Base-by-base conservation (phyloP, 371 early-diverging fungal species). In the Haplosporangium sp. region DNA sequence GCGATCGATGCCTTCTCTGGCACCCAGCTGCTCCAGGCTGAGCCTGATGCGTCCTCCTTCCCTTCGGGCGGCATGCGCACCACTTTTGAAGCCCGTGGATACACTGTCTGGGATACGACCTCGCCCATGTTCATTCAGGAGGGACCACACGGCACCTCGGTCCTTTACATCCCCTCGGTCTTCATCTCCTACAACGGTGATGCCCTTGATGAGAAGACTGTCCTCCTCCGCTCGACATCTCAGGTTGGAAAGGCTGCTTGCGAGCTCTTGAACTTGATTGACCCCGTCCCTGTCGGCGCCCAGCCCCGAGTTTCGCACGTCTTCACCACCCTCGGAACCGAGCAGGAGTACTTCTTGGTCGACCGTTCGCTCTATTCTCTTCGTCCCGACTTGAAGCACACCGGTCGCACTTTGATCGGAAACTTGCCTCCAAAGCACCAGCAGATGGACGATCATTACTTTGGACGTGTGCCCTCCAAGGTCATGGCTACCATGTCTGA, bases 151-250 rank as follows among this genome's bases (percentile, higher is more conserved):
- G 92, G 92, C 62, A 96, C 97, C 21, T 72, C 74, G 86, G 89
- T 97, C 67, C 89, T 99, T 45, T 98, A 97, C 83, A 93, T 99
- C 65, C 99, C 99, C 45, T 97, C 97, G 23, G 96, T 97, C 71
- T 99, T 96, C 85, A 97, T 99, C 82, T 95, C 96, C 45, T 99
- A 98, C 88, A 97, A 97, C 85, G 99, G 99, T 73, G 96, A 99
- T 72, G 98, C 98, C 61, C 90, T 99, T 57, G 99, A 99, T 85
- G 97, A 97, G 84, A 99, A 99, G 92, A 97, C 98, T 18, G 94
- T 95, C 60, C 89, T 99, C 65, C 91, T 98, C 76, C 91, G 97
- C 73, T 97, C 98, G 18, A 88, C 90, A 65, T 95, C 95, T 69
- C 92, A 90, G 48, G 79, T 99, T 62, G 90, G 94, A 74, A 91